Evolutionary conservation across 2,329 filamentous ascomycete genomes (phyloP).

Genomic region (Xylariaceae sp.): DNA sequence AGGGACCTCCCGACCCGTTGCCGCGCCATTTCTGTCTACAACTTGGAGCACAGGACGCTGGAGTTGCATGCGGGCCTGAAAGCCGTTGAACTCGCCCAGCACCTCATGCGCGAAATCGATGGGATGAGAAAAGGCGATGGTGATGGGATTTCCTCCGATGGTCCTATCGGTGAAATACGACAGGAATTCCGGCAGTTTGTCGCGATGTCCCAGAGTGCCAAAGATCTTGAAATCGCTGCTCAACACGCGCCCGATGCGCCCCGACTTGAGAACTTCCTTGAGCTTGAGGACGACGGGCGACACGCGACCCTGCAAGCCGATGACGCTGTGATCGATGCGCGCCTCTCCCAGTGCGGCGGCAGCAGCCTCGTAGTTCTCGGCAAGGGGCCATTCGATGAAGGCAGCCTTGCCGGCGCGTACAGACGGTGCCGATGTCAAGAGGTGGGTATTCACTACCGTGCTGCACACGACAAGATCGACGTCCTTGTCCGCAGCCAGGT

Average conservation of each 20-base stretch:
- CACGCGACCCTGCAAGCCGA: constrained; percentile 50
- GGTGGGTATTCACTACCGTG: constrained; percentile 53
- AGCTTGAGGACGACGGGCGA: constrained; percentile 44
- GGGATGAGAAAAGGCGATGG: constrained; percentile 26
- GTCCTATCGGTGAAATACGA: constrained; percentile 47
- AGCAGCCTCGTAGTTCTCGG: constrained; percentile 40
- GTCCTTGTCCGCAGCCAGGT: constrained; percentile 45
- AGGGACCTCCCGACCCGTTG: constrained; percentile 23
- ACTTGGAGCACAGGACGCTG: constrained; percentile 42
- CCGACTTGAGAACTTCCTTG: constrained; percentile 41
- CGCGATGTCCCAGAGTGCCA: constrained; percentile 37
- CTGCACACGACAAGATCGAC: constrained; percentile 53
- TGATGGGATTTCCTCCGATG: constrained; percentile 32
- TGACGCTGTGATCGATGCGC: constrained; percentile 38
- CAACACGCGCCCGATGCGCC: constrained; percentile 49
- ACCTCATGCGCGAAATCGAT: constrained; percentile 45
- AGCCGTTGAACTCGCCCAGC: constrained; percentile 42
- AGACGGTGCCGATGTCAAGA: constrained; percentile 42
- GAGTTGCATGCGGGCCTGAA: constrained; percentile 41
- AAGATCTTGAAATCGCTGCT: constrained; percentile 44
- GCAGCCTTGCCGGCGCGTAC: constrained; percentile 49
- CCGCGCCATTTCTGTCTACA: constrained; percentile 26
- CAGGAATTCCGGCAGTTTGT: constrained; percentile 34
- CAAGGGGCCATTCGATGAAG: constrained; percentile 58
- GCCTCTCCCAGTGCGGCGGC: constrained; percentile 38